phyloP scores from a whole-genome alignment of 1,139 yeast species.

The Meyerozyma smithsonii region DNA sequence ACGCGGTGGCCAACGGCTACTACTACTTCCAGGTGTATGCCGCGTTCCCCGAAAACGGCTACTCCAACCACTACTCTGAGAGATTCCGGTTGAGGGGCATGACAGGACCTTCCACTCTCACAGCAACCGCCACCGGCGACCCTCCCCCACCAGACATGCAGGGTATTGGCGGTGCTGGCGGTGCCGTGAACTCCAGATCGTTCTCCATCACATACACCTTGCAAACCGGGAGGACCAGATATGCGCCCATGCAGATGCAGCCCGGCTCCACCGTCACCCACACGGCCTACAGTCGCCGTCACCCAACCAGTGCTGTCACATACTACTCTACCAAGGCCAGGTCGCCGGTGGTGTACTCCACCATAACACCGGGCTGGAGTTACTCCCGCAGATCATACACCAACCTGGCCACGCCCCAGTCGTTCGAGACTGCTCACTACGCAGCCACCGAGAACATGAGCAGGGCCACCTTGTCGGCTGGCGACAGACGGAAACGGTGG shows the following conservation, averaged over 20 bases:
- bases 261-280: constrained; percentile 70
- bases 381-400: constrained; percentile 60
- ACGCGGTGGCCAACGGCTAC: constrained; percentile 54
- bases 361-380: constrained; percentile 80
- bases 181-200: constrained; percentile 26
- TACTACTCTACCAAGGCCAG: constrained; percentile 36
- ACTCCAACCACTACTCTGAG: constrained; percentile 66
- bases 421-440: constrained; percentile 52
- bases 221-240: constrained; percentile 73
- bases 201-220: constrained; percentile 55
- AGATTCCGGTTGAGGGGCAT: constrained; percentile 65
- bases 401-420: constrained; percentile 67
- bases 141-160: constrained; percentile 28
- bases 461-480: constrained; percentile 35
- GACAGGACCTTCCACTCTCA: constrained; percentile 48
- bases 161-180: constrained; percentile 25
- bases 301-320: constrained; percentile 64
- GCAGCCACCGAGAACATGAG: constrained; percentile 37
- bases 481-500: constrained; percentile 38
- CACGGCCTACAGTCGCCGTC: constrained; percentile 56
- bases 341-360: constrained; percentile 49
- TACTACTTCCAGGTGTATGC: constrained; percentile 66
- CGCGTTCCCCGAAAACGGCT: constrained; percentile 31
- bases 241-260: constrained; percentile 89
- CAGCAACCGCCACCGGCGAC: constrained; percentile 23